Conservation (phyloP, 805 yeast genomes). For the Kuraishia molischiana region DNA sequence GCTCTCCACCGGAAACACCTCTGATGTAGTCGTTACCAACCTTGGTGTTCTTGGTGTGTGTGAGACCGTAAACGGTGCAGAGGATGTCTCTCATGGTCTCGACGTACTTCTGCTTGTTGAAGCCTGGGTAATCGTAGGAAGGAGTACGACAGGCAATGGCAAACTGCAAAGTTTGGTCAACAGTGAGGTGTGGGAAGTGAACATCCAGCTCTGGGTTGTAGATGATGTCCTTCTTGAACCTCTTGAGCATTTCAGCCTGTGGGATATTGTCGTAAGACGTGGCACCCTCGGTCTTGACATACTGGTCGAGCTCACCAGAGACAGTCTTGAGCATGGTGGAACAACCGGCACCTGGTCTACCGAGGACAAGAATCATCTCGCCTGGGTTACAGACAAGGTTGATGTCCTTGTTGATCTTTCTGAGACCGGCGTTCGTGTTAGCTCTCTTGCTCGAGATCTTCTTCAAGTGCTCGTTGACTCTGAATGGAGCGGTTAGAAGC, state of each 20-base stretch:
- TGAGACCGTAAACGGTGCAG: constrained; percentile 45
- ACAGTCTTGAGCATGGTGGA: constrained; percentile 58
- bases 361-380: constrained; percentile 60
- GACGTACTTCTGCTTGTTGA: constrained; percentile 29
- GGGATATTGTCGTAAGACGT: constrained; percentile 39
- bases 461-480: constrained; percentile 2
- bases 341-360: constrained; percentile 78
- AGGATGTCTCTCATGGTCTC: constrained; percentile 33
- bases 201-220: constrained; percentile 48
- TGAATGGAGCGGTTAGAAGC: constrained; percentile 20
- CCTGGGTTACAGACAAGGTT: constrained; percentile 30
- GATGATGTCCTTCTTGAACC: constrained; percentile 29
- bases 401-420: constrained; percentile 2
- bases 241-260: constrained; percentile 34
- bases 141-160: constrained; percentile 56
- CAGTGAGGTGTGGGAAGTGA: constrained; percentile 47
- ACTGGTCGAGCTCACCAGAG: constrained; percentile 39
- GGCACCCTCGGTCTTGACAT: constrained; percentile 31
- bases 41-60: constrained; percentile 50
- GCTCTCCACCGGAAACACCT: constrained; percentile 68
- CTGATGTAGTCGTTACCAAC: constrained; percentile 61
- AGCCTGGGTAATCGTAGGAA: constrained; percentile 31
- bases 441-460: not conserved
- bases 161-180: constrained; percentile 45
- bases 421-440: not conserved